Evolutionary conservation across 2,329 filamentous ascomycete genomes (phyloP).

Genomic region (Colletotrichum melonis): DNA sequence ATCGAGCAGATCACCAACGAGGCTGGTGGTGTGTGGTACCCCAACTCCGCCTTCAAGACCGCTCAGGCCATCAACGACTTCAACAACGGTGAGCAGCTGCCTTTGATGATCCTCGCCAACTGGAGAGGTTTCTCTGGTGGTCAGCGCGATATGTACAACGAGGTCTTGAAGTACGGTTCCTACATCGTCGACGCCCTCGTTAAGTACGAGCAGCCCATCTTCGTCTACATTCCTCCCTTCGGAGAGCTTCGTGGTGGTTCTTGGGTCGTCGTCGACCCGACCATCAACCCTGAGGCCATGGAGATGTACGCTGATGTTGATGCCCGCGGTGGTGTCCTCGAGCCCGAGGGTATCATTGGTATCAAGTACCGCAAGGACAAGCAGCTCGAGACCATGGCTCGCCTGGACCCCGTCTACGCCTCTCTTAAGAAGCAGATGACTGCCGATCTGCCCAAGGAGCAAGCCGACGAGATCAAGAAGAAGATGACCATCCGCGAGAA

Average conservation of each 20-base stretch:
- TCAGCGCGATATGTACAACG: conserved; percentile 99
- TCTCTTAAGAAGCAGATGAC: conserved; percentile 83
- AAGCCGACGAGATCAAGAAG: conserved; percentile 82
- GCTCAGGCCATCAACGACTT: conserved; percentile 99
- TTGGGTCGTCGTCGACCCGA: conserved; percentile 98
- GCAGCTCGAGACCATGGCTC: conserved; percentile 97
- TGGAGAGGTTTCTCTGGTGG: conserved; percentile 99
- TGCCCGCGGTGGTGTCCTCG: conserved; percentile 93
- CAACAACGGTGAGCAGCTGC: conserved; percentile 98
- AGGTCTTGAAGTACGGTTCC: conserved; percentile 98
- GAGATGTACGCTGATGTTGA: conserved; percentile 99
- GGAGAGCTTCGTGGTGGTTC: conserved; percentile 98
- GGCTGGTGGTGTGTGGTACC: conserved; percentile 99
- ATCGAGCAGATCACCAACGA: conserved; percentile 95
- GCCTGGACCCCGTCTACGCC: conserved; percentile 86
- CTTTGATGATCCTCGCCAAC: conserved; percentile 99
- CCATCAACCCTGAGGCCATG: conserved; percentile 96
- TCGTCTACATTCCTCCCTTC: conserved; percentile 97
- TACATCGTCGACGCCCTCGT: conserved; percentile 99
- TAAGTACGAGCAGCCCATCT: conserved; percentile 98
- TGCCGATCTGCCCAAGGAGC: conserved; percentile 76
- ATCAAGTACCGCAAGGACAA: conserved; percentile 99
- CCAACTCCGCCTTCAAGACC: conserved; percentile 99
- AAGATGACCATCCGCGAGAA: conserved; percentile 90
- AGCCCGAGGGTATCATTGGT: conserved; percentile 97